Evolutionary conservation across 495 filamentous ascomycete genomes (phyloP).

Genomic region (Gamarada debralockiae): DNA sequence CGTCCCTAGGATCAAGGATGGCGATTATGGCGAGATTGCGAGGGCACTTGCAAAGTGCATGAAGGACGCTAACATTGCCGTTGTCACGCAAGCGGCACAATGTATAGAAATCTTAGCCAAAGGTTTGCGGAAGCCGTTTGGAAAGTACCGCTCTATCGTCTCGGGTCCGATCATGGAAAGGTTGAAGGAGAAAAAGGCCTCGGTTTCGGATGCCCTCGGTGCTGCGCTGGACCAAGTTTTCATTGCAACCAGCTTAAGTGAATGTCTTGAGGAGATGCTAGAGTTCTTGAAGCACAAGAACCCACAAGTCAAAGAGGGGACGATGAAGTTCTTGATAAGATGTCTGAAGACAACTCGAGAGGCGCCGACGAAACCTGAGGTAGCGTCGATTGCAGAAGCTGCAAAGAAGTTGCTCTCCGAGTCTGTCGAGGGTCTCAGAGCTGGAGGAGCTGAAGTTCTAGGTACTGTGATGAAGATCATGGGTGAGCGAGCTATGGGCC

Average conservation of each 20-base stretch:
- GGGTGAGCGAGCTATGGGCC: slow-evolving; percentile 94
- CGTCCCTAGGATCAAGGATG: slow-evolving; percentile 89
- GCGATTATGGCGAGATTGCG: slow-evolving; percentile 78
- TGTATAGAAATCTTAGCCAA: slow-evolving; percentile 91
- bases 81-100: slow-evolving; percentile 90
- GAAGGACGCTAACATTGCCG: slow-evolving; percentile 97
- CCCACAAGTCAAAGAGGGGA: slow-evolving; percentile 93
- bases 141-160: slow-evolving; percentile 73
- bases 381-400: slow-evolving; percentile 78
- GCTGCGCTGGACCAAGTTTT: slow-evolving; percentile 88
- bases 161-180: slow-evolving; percentile 89
- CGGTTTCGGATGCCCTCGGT: slow-evolving; percentile 81
- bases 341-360: slow-evolving; percentile 81
- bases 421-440: slow-evolving; percentile 75
- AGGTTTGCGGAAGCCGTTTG: slow-evolving; percentile 73
- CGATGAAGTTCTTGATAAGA: slow-evolving; percentile 83
- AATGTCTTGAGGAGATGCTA: slow-evolving; percentile 84
- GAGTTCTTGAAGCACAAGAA: slow-evolving; percentile 91
- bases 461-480: slow-evolving; percentile 99
- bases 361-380: slow-evolving; percentile 77
- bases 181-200: slow-evolving; percentile 93
- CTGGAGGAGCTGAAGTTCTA: slow-evolving; percentile 84
- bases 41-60: slow-evolving; percentile 85
- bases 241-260: slow-evolving; percentile 67
- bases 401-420: slow-evolving; percentile 87